Evolutionary conservation across 2,329 filamentous ascomycete species (phyloP).

Genomic region (Magnaporthiopsis poae): DNA sequence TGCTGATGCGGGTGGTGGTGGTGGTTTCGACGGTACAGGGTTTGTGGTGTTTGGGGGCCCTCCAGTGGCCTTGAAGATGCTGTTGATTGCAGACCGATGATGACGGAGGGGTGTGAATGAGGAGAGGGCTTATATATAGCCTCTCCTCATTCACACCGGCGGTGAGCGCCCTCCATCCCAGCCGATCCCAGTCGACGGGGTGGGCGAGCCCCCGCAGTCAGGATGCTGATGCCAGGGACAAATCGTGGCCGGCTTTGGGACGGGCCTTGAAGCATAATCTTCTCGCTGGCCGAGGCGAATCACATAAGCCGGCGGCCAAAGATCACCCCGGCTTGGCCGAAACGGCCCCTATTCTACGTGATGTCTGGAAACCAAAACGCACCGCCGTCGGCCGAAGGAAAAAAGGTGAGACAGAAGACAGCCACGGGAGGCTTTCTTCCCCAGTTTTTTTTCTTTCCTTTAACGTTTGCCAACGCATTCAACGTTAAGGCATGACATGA

Average conservation of each 20-base stretch:
- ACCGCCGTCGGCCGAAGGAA: not conserved
- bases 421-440: not conserved
- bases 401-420: not conserved
- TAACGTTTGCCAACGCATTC: not conserved
- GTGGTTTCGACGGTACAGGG: no score
- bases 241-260: not conserved
- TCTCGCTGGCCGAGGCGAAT: not conserved
- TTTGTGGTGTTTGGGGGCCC: no score
- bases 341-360: not conserved
- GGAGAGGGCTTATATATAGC: not conserved
- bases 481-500: no score
- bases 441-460: not conserved
- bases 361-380: not conserved
- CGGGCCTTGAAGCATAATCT: not conserved
- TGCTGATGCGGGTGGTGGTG: not conserved
- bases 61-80: not conserved
- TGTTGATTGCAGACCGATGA: no score
- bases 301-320: not conserved
- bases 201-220: no score
- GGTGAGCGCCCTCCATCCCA: not conserved
- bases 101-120: no score
- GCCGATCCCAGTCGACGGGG: not conserved
- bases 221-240: not conserved
- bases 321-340: not conserved
- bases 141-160: not conserved